Evolutionary conservation across 495 filamentous ascomycete species (phyloP).

Genomic region (Podospora pseudocomata): DNA sequence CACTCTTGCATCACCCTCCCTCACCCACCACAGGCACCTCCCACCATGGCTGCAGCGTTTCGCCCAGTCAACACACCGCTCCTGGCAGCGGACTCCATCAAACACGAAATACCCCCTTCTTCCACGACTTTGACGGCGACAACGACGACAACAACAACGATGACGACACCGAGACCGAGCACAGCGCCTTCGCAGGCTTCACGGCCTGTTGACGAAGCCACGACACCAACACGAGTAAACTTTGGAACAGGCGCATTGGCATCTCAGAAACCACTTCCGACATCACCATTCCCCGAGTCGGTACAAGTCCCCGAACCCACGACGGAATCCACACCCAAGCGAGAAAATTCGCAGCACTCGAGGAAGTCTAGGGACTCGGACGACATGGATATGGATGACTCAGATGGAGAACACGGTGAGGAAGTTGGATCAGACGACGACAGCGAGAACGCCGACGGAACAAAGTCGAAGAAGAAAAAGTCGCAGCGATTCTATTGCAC

Average conservation of each 20-base stretch:
- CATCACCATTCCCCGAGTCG: constrained; percentile 53
- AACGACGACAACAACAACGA: constrained; percentile 48
- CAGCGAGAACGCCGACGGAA: constrained; percentile 61
- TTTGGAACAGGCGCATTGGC: constrained; percentile 46
- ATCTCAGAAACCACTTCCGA: constrained; percentile 59
- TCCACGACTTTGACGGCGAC: constrained; percentile 25
- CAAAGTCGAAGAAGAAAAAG: constrained; percentile 87
- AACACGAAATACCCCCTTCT: constrained; percentile 37
- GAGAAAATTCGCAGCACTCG: constrained; percentile 60
- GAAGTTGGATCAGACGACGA: constrained; percentile 78
- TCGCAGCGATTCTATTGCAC: constrained; percentile 95
- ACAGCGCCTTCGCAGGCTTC: constrained; percentile 43
- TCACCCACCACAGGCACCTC: constrained; percentile 5
- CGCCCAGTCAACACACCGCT: constrained; percentile 74
- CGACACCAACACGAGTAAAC: constrained; percentile 60
- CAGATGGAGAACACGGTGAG: constrained; percentile 54
- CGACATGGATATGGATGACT: constrained; percentile 74
- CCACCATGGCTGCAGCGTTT: constrained; percentile 55
- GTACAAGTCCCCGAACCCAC: constrained; percentile 45
- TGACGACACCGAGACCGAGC: constrained; percentile 57
- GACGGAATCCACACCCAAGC: constrained; percentile 42
- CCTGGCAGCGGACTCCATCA: constrained; percentile 43
- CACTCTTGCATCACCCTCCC: constrained; percentile 21
- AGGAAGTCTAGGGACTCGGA: constrained; percentile 64
- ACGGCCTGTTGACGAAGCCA: constrained; percentile 43